A percentile compares a stretch with the other conserved stretches of the same genome.
These are phyloP conservation scores for Akanthomyces dipterigenus DNA, from an alignment of 2,329 filamentous ascomycete genomes.

Conservation along the genomic window DNA sequence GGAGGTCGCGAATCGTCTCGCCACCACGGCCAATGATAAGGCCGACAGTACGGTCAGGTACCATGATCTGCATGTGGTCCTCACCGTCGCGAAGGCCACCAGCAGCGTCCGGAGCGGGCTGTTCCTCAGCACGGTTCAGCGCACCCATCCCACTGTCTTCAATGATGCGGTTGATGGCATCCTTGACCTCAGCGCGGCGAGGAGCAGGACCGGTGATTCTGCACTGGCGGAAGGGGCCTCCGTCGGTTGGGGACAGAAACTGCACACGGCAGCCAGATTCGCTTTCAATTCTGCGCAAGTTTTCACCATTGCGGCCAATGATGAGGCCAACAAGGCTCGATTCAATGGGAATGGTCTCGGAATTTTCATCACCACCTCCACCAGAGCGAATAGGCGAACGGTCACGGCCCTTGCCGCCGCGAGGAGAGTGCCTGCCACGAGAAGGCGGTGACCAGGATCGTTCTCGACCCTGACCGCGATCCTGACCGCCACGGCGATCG, in stretches of 20 bases:
- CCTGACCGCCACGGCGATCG: constrained; percentile 63
- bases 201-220: constrained; percentile 71
- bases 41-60: constrained; percentile 86
- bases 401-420: constrained; percentile 46
- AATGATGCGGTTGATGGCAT: constrained; percentile 80
- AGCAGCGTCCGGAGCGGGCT: constrained; percentile 29
- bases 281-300: constrained; percentile 74
- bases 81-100: constrained; percentile 66
- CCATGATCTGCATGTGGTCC: constrained; percentile 87
- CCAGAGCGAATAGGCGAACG: constrained; percentile 49
- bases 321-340: constrained; percentile 82
- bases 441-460: constrained; percentile 61
- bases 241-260: constrained; percentile 72
- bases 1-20: constrained; percentile 86
- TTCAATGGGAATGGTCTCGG: constrained; percentile 80
- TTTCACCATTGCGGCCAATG: constrained; percentile 86
- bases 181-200: constrained; percentile 69
- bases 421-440: constrained; percentile 55
- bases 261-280: constrained; percentile 81
- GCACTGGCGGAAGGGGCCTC: constrained; percentile 71
- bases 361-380: constrained; percentile 54
- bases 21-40: constrained; percentile 90
- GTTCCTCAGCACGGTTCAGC: constrained; percentile 37
- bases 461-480: constrained; percentile 38
- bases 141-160: constrained; percentile 60